Base-by-base conservation (phyloP, 1,284 basidiomycete genomes). In the Pisolithus thermaeus region DNA sequence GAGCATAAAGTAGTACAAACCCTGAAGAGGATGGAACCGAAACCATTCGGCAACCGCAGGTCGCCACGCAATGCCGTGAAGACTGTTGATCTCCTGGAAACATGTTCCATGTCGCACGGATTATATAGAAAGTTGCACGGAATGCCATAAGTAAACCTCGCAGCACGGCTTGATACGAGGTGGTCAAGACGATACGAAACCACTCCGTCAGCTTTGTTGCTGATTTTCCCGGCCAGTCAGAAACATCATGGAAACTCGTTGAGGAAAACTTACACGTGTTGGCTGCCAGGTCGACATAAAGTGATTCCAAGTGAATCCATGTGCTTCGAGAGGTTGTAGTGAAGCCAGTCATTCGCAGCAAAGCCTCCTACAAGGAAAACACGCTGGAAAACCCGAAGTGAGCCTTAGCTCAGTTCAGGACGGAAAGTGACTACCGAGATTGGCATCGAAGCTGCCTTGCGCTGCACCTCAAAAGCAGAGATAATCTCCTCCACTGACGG, bases 401-500 rank as follows among this genome's bases (percentile, higher is more conserved):
- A n/a, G 16, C n/a, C 12, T 5, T 4, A 45, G 40, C n/a, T 7
- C 12, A 3, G 4, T 32, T 44, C 9, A 32, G 37, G 16, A 7
- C 8, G 32, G 1, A 49, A 18, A 27, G 41, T 4, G 18, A n/a
- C 58, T 43, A 72, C 74, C 23, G 62, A 62, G 47, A 75, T 63
- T 3, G 60, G 57, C 14, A 68, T 66, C 8, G 57, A 50, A 7
- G 70, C 53, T 22, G 46, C 53, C 20, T 50, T 48, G 4, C 50
- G 53, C 50, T 75, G 74, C 12, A 64, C 56, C 32, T 65, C 52
- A 7, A 79, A 64, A 5, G 73, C 70, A 3, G 68, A 55, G 1
- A 70, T 58, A 5, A 78, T 75, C n/a, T 67, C 71, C n/a, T 64
- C 49, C 2, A 79, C 58, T 0, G 76, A 76, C 0, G 78, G 76